phyloP scores from a whole-genome alignment of 441 rosid species.

The Flueggea neowawraea region DNA sequence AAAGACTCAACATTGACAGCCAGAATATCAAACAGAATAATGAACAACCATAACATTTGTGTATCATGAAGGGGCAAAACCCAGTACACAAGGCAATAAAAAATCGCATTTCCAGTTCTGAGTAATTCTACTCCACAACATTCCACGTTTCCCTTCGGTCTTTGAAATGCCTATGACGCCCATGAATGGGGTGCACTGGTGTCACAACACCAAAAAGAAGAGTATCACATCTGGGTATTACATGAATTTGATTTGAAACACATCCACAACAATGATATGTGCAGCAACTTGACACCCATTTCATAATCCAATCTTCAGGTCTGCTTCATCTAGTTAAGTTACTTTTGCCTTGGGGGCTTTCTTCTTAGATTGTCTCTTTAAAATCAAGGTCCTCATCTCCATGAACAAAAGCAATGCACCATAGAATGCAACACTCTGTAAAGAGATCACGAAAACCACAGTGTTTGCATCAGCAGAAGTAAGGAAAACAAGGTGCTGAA shows the following conservation, averaged over 20 bases:
- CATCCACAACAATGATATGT: slow-evolving; percentile 14
- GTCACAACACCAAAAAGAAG: slow-evolving; percentile 2
- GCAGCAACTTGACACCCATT: slow-evolving; percentile 19
- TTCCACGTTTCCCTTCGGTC: slow-evolving; percentile 13
- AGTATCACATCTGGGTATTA: slow-evolving; percentile 8
- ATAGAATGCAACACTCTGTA: slow-evolving; percentile 39
- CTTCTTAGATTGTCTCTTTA: slow-evolving; percentile 40
- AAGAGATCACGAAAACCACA: neutral
- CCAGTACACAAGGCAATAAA: neutral
- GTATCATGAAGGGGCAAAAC: too few species aligned
- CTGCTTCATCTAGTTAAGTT: slow-evolving; percentile 13
- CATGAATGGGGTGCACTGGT: slow-evolving; percentile 3
- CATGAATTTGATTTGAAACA: slow-evolving; percentile 4
- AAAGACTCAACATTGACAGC: too few species aligned
- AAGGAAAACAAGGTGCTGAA: neutral
- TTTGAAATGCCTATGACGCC: slow-evolving; percentile 7
- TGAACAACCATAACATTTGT: too few species aligned
- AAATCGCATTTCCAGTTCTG: slow-evolving; percentile 14
- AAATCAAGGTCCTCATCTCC: slow-evolving; percentile 44
- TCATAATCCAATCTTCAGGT: slow-evolving; percentile 6
- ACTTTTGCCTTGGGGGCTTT: slow-evolving; percentile 34
- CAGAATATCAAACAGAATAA: too few species aligned
- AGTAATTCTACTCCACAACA: slow-evolving; percentile 13
- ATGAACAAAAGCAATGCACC: slow-evolving; percentile 46
- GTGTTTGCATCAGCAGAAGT: neutral